Evolutionary conservation across 441 rosid species (phyloP), one percentile per base, ranked within the genome.

Genomic region (Isatis lusitanica): DNA sequence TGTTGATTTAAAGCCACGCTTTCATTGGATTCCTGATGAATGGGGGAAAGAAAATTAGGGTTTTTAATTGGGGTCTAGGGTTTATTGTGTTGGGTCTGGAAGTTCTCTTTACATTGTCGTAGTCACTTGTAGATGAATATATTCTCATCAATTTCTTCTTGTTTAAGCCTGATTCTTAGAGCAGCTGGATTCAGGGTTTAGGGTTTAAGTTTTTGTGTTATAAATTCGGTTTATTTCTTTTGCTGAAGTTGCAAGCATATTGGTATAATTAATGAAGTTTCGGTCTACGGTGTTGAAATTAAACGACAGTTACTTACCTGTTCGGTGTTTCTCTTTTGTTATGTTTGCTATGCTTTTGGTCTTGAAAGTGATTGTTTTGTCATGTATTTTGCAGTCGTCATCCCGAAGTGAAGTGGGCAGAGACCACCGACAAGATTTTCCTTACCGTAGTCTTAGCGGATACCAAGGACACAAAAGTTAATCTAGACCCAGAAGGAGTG

Each of bases 391-490:
- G 52, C 68, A 90, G 93, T 79, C 92, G 89, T 70, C 86, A 87
- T 81, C 93, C 93, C 0, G 93, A 88, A 76, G 84, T 90, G 76
- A 90, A 87, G 80, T 90, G 96, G 96, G 93, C 96, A 1, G 90
- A 90, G 84, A 82, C 91, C 74, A 66, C 70, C 7, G 92, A 90
- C 36, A 84, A 85, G 80, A 84, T 90, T 42, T 90, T 82, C 65
- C 75, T 90, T 30, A 88, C 93, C 1, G 89, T 90, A 70, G 71
- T 75, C n/a, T 79, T 90, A 60, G 84, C 96, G 0, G 96, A 90
- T 68, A 58, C 92, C 0, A 90, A 88, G 73, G 81, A 90, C 66
- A 83, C 93, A 0, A 90, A 88, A 75, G 89, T 88, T 66, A 80
- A 87, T 70, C 82, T 90, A 12, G 83, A 77, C 47, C 94, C 94